Base-by-base conservation (phyloP, 1,284 basidiomycete genomes). In the Pyrrhoderma lamaoense region DNA sequence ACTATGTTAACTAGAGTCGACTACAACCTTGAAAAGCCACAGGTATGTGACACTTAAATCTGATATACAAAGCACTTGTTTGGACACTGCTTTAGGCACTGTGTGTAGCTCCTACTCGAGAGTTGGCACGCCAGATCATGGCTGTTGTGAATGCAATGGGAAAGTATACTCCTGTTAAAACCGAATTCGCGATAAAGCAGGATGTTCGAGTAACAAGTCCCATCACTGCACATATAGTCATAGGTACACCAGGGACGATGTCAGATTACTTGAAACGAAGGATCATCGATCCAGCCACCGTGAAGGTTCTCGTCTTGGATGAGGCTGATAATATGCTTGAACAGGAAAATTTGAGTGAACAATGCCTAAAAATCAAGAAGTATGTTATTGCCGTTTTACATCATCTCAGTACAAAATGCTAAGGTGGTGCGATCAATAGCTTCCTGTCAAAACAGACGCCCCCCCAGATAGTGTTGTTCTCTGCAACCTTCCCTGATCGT, bases 281-380 rank as follows among this genome's bases (percentile, higher is more conserved):
- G 65, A 77, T 86, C 45, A 78, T 94, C 56, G 91, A 98, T 62
- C 73, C 85, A 5, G 79, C 75, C 48, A 74, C 85, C 36, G 80
- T 99, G 64, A 92, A 91, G 64, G 91, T 97, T 8, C 93, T 99
- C 56, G 95, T 99, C 8, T 75, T 99, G 18, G 96, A 99, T 64
- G 96, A 99, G 70, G 96, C 96, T 27, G 96, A 99, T 70, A 96
- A 97, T 68, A 97, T 99, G 93, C 75, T 99, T 58, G 93, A 95
- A 65, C 85, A 93, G 64, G 92, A 95, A 66, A 93, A 94, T 19
- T 70, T 99, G 48, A 93, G 93, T n/a, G 96, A 99, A 61, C 95
- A 99, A 70, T 95, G 92, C 1, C 71, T 95, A 55, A 80, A 88
- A 47, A 93, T 98, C 54, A 98, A 97, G 71, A 96, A 93, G 93